These are phyloP conservation scores for Gymnopilus dilepis DNA, from an alignment of 768 basidiomycete genomes.

Conservation along the genomic window DNA sequence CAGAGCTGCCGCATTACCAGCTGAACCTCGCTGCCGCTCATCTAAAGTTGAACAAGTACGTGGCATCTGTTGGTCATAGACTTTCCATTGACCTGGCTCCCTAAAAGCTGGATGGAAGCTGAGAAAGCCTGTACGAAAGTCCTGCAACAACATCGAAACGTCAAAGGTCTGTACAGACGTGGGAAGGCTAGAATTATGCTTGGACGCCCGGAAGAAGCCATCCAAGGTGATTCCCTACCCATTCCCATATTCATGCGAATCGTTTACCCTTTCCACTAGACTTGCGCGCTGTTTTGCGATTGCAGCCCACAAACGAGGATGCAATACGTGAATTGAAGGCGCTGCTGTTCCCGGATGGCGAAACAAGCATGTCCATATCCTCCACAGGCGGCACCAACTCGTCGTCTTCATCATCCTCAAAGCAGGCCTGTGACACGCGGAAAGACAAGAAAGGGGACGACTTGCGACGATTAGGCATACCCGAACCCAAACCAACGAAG, in stretches of 20 bases:
- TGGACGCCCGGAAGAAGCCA: conserved; percentile 58
- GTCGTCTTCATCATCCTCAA: conserved; percentile 35
- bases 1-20: conserved; percentile 77
- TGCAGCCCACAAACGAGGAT: conserved; percentile 70
- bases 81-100: conserved; percentile 10
- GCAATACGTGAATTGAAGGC: conserved; percentile 60
- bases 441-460: conserved; percentile 26
- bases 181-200: conserved; percentile 71
- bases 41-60: conserved; percentile 72
- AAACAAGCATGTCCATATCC: conserved; percentile 18
- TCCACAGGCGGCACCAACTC: conserved; percentile 16
- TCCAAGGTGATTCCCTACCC: conserved; percentile 49
- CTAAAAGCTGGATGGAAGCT: conserved; percentile 68
- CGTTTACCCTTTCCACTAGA: conserved; percentile 42
- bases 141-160: conserved; percentile 65
- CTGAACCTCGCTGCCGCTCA: conserved; percentile 79
- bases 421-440: conserved; percentile 17
- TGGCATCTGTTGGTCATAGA: conserved; percentile 6
- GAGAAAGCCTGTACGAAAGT: conserved; percentile 73
- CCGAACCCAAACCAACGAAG: conserved; percentile 47
- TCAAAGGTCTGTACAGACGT: conserved; percentile 73
- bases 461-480: conserved; percentile 40
- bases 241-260: neutral
- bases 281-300: conserved; percentile 59
- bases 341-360: conserved; percentile 36